Evolutionary conservation across 257 asterid species (phyloP).

Genomic region (Henckelia pumila): DNA sequence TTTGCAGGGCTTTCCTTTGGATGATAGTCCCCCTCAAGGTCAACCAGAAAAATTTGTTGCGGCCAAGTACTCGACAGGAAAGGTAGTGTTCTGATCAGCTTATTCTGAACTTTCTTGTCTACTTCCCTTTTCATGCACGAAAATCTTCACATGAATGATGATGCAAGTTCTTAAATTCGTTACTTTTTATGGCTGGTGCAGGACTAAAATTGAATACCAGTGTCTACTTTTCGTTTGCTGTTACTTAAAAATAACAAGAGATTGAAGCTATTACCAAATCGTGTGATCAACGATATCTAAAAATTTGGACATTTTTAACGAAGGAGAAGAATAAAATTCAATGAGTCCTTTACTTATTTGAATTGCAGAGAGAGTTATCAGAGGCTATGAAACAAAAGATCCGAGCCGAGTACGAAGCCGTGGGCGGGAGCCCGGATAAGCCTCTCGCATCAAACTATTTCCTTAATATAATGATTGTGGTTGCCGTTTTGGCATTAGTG

Average conservation of each 20-base stretch:
- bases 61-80: constrained; percentile 80
- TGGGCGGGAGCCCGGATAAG: constrained; percentile 98
- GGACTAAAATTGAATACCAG: constrained; percentile 65
- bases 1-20: constrained; percentile 78
- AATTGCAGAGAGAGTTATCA: constrained; percentile 57
- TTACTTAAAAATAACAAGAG: constrained; percentile 53
- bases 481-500: constrained; percentile 80
- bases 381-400: constrained; percentile 91
- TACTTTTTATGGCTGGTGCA: constrained; percentile 56
- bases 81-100: constrained; percentile 42
- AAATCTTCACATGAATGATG: constrained; percentile 15
- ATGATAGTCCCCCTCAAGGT: constrained; percentile 37
- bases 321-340: constrained; percentile 51
- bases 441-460: constrained; percentile 90
- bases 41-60: constrained; percentile 87
- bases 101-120: background rate
- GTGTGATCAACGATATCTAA: too few species aligned
- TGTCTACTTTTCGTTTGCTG: constrained; percentile 52
- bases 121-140: constrained; percentile 10
- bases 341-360: constrained; percentile 51
- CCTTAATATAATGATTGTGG: constrained; percentile 75
- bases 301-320: constrained; percentile 41
- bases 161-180: constrained; percentile 29
- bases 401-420: constrained; percentile 64
- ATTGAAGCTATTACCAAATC: constrained; percentile 47